Percentiles rank a stretch among this genome's conserved stretches.
Evolutionary conservation across 2,329 filamentous ascomycete genomes (phyloP).

Genomic region (Coleophoma eucalyptorum): DNA sequence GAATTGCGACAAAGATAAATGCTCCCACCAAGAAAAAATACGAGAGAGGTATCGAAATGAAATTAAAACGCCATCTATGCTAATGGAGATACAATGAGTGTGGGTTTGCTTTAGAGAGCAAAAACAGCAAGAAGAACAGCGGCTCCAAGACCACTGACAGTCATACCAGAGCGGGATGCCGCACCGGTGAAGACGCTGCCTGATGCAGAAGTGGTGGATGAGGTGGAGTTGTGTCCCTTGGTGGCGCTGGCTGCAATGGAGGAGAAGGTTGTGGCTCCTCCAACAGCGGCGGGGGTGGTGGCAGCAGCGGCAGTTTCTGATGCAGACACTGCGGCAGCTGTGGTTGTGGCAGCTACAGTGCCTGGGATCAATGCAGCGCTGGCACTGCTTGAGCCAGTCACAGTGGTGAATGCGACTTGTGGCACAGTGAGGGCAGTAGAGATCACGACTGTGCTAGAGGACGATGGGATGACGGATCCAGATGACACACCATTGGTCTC

Average conservation of each 20-base stretch:
- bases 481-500: conserved; percentile 32
- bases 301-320: conserved; percentile 8
- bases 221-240: conserved; percentile 19
- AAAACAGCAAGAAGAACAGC: conserved; percentile 20
- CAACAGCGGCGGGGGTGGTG: conserved; percentile 36
- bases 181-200: conserved; percentile 32
- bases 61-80: conserved; percentile 9
- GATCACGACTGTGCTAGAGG: conserved; percentile 42
- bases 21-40: conserved; percentile 8
- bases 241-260: conserved; percentile 18
- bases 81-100: background rate
- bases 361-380: background rate
- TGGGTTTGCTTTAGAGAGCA: conserved; percentile 3
- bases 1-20: background rate
- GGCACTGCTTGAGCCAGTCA: conserved; percentile 1
- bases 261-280: conserved; percentile 18
- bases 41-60: conserved; percentile 18
- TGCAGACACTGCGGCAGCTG: background rate
- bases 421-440: conserved; percentile 48
- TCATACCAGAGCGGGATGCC: conserved; percentile 16
- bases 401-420: conserved; percentile 41
- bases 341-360: conserved; percentile 4
- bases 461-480: conserved; percentile 43
- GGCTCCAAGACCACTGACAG: conserved; percentile 19
- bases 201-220: conserved; percentile 23